Base-by-base conservation (phyloP, 371 early-diverging fungal genomes). In the Capillidium rhysosporum region DNA sequence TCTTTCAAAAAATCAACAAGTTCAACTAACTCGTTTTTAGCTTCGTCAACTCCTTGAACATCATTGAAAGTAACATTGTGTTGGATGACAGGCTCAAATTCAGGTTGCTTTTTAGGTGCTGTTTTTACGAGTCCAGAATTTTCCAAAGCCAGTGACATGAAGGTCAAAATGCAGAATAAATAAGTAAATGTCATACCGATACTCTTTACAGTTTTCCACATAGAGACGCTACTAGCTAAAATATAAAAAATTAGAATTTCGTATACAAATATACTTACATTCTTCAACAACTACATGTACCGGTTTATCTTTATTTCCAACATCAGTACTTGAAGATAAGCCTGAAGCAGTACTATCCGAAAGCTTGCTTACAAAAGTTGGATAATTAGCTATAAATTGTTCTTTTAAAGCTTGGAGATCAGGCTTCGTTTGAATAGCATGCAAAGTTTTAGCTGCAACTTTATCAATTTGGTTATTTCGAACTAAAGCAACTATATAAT, bases 41-140 rank as follows among this genome's bases (percentile, higher is more conserved):
- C 96, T 66, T 98, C 97, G 52, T 94, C 94, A 21, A 90, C 90
- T 30, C 98, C 98, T 60, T 93, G 91, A 0, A 98, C 96, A 62
- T 96, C 97, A 4, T 81, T 72, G 61, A 96, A 95, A 38, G 69
- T 77, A 49, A 88, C 82, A 41, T 77, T 64, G 44, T 74, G 64
- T 57, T 77, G 69, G 54, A 75, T 68, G 49, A 66, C 77, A 7
- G 86, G 83, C 49, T 75, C 79, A 60, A 77, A 84, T 48, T 84
- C 86, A 0, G 70, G 71, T 40, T 79, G 77, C 30, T 69, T 65
- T 24, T 38, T 40, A 2, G 69, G 70, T 0, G 76, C 63, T 3
- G 79, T 72, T 62, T 84, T 83, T 47, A 82, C 58, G 25, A 86
- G 49, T 0, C 82, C 83, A 0, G 84, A 81, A 60, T 79, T 80